A percentile compares a stretch with the other conserved stretches of the same genome.
phyloP scores from a whole-genome alignment of 1,284 basidiomycete genomes.

The Apiotrichum siamense region DNA sequence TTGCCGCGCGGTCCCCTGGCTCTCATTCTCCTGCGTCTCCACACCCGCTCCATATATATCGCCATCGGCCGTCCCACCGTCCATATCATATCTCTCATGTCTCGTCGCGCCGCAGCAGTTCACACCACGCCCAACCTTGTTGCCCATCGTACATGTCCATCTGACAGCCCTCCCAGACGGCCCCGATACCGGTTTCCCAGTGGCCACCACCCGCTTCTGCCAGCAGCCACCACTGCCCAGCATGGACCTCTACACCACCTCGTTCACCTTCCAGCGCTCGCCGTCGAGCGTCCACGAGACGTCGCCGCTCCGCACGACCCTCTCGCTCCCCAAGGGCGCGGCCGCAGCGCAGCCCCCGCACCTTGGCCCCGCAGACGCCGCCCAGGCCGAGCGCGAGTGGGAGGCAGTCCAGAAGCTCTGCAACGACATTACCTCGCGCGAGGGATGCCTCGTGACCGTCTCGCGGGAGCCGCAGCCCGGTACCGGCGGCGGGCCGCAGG shows the following conservation, averaged over 20 bases:
- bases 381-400: slow-evolving; percentile 38
- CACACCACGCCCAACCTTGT: too few relatives aligned
- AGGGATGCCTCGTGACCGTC: slow-evolving; percentile 75
- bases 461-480: slow-evolving; percentile 51
- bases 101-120: too few relatives aligned
- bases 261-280: slow-evolving; percentile 48
- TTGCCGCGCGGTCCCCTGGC: too few relatives aligned
- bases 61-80: too few relatives aligned
- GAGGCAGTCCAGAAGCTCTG: slow-evolving; percentile 75
- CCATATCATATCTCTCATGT: too few relatives aligned
- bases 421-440: slow-evolving; percentile 69
- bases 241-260: slow-evolving; percentile 91
- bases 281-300: slow-evolving; percentile 8
- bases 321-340: slow-evolving; percentile 14
- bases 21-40: too few relatives aligned
- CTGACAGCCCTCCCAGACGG: too few relatives aligned
- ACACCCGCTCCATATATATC: too few relatives aligned
- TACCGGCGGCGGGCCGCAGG: slow-evolving; percentile 1
- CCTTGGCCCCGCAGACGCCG: slow-evolving; percentile 14
- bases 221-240: too few relatives aligned
- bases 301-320: slow-evolving; percentile 18
- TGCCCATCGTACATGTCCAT: too few relatives aligned
- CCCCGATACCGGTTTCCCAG: too few relatives aligned
- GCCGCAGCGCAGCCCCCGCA: slow-evolving; percentile 28
- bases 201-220: too few relatives aligned